Percentiles rank a stretch among this genome's conserved stretches.
These are phyloP conservation scores for Chlorella sp. DNA, from an alignment of 139 green algal species.

Conservation along the genomic window DNA sequence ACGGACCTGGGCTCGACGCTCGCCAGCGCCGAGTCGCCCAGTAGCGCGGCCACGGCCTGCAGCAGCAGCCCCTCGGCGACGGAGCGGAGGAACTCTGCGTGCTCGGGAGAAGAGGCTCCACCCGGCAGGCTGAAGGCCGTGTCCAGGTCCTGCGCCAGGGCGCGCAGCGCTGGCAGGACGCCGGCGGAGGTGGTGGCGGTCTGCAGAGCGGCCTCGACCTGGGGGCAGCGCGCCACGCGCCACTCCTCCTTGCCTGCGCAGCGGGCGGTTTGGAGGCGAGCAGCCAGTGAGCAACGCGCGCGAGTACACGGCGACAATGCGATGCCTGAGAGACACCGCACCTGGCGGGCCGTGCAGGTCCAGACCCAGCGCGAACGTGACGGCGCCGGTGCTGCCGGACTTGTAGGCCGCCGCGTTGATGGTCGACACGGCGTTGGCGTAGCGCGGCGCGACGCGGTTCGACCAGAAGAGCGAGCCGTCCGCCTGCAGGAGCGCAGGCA, in stretches of 20 bases:
- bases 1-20: too few relatives aligned
- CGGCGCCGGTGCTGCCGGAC: background rate
- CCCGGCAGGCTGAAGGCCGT: background rate
- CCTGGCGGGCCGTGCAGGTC: too few relatives aligned
- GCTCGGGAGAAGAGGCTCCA: too few relatives aligned
- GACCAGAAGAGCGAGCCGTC: constrained; percentile 25
- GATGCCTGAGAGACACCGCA: too few relatives aligned
- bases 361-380: constrained; percentile 1
- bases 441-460: constrained; percentile 35
- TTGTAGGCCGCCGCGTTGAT: constrained; percentile 34
- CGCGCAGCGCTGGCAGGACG: background rate
- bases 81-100: constrained; percentile 9
- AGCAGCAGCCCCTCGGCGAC: constrained; percentile 35
- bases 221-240: constrained; percentile 1
- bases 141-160: background rate
- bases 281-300: too few relatives aligned
- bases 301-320: too few relatives aligned
- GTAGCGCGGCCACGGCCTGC: constrained; percentile 27
- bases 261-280: too few relatives aligned
- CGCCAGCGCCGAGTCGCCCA: too few relatives aligned
- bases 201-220: constrained; percentile 11
- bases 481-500: background rate
- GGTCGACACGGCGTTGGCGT: constrained; percentile 37
- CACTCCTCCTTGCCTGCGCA: constrained; percentile 9
- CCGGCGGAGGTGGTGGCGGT: background rate